phyloP scores from a whole-genome alignment of 805 yeast genomes.

The Saccharomyces paradoxus region DNA sequence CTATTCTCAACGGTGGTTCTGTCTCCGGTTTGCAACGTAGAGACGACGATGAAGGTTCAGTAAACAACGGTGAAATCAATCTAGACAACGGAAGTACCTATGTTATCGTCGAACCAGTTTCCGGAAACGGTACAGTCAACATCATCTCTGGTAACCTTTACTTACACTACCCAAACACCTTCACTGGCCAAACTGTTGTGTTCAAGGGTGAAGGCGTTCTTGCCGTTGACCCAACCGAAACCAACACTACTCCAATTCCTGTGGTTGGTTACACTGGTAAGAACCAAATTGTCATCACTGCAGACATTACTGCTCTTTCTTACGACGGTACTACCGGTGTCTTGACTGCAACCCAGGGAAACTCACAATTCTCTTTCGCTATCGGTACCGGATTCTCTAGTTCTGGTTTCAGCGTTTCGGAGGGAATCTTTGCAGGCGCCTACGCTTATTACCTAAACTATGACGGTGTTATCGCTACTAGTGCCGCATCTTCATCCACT shows the following conservation, averaged over 20 bases:
- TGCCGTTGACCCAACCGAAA: not conserved
- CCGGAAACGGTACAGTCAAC: conserved; percentile 1
- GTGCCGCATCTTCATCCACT: conserved; percentile 1
- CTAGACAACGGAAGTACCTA: conserved; percentile 2
- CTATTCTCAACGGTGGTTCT: conserved; percentile 1
- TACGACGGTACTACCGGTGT: conserved; percentile 1
- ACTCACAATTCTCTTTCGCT: not conserved
- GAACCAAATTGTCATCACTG: not conserved
- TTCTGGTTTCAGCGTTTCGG: not conserved
- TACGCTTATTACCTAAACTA: conserved; percentile 4
- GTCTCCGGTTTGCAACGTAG: not conserved
- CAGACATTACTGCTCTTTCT: not conserved
- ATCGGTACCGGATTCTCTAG: not conserved
- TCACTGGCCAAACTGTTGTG: conserved; percentile 2
- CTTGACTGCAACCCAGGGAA: conserved; percentile 1
- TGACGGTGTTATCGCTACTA: conserved; percentile 5
- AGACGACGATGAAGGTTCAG: not conserved
- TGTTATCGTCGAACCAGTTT: not conserved
- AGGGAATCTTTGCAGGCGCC: conserved; percentile 6
- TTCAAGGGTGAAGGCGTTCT: conserved; percentile 1
- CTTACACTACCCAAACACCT: not conserved
- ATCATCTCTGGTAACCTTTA: not conserved
- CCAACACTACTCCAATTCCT: conserved; percentile 1
- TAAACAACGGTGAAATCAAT: conserved; percentile 1
- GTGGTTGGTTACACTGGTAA: conserved; percentile 1